These are phyloP conservation scores for Phytophthora ohioensis DNA, from an alignment of 352 stramenopile genomes.

Conservation along the genomic window DNA sequence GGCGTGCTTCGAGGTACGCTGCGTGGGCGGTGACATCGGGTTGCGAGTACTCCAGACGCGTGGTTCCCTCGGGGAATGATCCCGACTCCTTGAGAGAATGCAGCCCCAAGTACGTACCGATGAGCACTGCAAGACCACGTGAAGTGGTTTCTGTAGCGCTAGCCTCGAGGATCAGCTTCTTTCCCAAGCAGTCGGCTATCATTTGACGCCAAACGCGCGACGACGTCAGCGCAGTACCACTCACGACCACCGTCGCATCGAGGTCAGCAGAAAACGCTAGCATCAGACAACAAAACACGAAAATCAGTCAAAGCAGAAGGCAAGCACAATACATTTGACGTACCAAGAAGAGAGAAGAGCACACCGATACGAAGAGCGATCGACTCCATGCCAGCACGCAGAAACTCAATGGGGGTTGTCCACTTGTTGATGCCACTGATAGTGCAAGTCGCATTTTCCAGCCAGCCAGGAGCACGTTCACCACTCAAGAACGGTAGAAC, in stretches of 20 bases:
- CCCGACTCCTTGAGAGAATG: slow-evolving; percentile 58
- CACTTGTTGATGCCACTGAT: slow-evolving; percentile 93
- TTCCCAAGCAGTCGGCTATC: slow-evolving; percentile 81
- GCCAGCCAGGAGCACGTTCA: slow-evolving; percentile 94
- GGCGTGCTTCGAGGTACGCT: slow-evolving; percentile 66
- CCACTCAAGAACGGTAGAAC: slow-evolving; percentile 94
- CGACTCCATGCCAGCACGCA: slow-evolving; percentile 92
- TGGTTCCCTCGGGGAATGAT: slow-evolving; percentile 33
- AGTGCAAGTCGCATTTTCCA: slow-evolving; percentile 88
- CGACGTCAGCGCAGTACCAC: slow-evolving; percentile 79
- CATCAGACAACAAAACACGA: not conserved
- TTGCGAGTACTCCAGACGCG: slow-evolving; percentile 41
- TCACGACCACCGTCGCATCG: slow-evolving; percentile 74
- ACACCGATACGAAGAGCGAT: slow-evolving; percentile 91
- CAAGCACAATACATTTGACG: slow-evolving; percentile 4
- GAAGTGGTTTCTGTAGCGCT: slow-evolving; percentile 82
- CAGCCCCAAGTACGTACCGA: slow-evolving; percentile 68
- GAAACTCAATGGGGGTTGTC: slow-evolving; percentile 89
- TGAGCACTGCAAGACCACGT: slow-evolving; percentile 79
- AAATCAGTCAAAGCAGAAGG: slow-evolving; percentile 2
- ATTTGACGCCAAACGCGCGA: slow-evolving; percentile 91
- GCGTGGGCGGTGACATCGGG: slow-evolving; percentile 63
- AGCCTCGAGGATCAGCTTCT: slow-evolving; percentile 74
- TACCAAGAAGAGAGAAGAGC: slow-evolving; percentile 87
- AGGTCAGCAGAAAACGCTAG: slow-evolving; percentile 52